Conservation (phyloP, 805 yeast species). For the Zygosaccharomyces pseudorouxii region DNA sequence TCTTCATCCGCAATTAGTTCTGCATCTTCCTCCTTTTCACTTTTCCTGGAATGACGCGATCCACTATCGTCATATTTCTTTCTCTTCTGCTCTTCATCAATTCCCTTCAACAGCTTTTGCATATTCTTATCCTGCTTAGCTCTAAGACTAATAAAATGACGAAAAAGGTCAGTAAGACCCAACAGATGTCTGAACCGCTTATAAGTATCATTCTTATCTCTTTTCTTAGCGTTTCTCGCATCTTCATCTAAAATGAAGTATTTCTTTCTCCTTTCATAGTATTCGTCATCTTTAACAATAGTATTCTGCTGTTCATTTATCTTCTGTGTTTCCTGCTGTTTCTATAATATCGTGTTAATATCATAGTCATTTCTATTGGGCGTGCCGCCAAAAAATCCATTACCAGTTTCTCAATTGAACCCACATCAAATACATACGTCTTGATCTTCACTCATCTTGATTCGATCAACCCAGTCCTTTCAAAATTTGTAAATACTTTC, state of each 20-base stretch:
- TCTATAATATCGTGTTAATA: slow-evolving; percentile 3
- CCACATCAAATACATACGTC: neutral
- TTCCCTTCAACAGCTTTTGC: slow-evolving; percentile 52
- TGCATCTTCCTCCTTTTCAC: slow-evolving; percentile 94
- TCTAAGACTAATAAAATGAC: slow-evolving; percentile 78
- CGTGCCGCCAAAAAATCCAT: slow-evolving; percentile 3
- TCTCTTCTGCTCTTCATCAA: slow-evolving; percentile 48
- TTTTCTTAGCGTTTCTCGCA: slow-evolving; percentile 52
- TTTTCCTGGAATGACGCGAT: slow-evolving; percentile 63
- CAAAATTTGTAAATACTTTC: neutral
- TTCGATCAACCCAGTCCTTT: neutral
- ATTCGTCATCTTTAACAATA: slow-evolving; percentile 20
- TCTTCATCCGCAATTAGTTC: slow-evolving; percentile 83
- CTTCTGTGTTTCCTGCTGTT: neutral
- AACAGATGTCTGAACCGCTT: slow-evolving; percentile 75
- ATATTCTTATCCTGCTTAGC: slow-evolving; percentile 75
- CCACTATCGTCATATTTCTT: slow-evolving; percentile 31
- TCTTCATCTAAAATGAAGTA: slow-evolving; percentile 50
- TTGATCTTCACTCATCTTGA: slow-evolving; percentile 1
- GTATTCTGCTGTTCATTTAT: neutral
- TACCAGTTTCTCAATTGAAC: neutral
- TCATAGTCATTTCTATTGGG: neutral
- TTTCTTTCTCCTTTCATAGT: slow-evolving; percentile 40
- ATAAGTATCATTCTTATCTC: slow-evolving; percentile 62
- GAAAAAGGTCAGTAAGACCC: slow-evolving; percentile 78